Evolutionary conservation across 441 rosid genomes (phyloP), one percentile per base, ranked within the genome.

Genomic region (Cnidoscolus chayamansa): DNA sequence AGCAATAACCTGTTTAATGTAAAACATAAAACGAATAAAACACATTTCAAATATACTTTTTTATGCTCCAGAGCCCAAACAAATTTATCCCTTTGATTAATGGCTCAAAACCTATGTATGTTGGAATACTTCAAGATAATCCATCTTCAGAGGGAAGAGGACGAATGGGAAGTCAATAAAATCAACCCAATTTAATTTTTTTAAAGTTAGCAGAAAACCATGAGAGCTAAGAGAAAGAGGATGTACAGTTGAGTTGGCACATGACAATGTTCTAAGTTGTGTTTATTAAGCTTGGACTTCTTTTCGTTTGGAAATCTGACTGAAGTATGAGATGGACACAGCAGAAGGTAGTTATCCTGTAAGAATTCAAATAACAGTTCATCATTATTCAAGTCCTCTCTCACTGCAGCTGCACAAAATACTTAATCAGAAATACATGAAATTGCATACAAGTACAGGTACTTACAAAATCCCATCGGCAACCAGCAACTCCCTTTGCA

Each of bases 391-490:
- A 67, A 67, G 43, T 45, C 54, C 49, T 13, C 66, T 19, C 50
- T 40, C 54, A 61, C 10, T 30, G 55, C n/a, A 40, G 16, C 12
- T 31, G 31, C 68, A 11, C 16, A 61, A 50, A 66, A 67, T 25
- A 17, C 56, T 31, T 4, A 35, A 54, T 4, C 1, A 59, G 30
- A 16, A 49, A 57, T 4, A 62, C 65, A 68, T 58, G 31, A 50
- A 57, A n/a, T 17, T 65, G 15, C 47, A 73, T 48, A 35, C 5
- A 51, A 60, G 65, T 35, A 68, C 25, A 55, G 48, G 9, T 9
- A 77, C 87, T 81, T 84, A 86, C 97, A 79, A 66, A 40, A 67
- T 88, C 96, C 98, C 98, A 94, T 35, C 98, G 88, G 72, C 97
- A 92, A 54, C 78, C 86, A 3, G 84, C 50, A 37, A 79, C 81